Conservation (phyloP, 179 eudicot genomes). For the Gypsophila paniculata region DNA sequence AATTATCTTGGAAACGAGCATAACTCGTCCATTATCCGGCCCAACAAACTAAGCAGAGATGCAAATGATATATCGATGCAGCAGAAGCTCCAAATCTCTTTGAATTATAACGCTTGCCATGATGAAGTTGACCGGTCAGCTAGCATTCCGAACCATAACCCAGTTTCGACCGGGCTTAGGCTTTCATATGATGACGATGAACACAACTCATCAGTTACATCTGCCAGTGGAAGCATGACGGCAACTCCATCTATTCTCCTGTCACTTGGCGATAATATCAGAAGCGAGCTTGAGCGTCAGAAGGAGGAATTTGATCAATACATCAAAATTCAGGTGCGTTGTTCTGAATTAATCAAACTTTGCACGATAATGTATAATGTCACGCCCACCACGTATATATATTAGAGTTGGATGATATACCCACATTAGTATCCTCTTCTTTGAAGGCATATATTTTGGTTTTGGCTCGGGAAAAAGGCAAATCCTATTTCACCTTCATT, state of each 20-base stretch:
- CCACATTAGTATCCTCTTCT: no score
- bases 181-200: slow-evolving; percentile 91
- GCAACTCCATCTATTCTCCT: slow-evolving; percentile 52
- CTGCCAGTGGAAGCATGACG: slow-evolving; percentile 76
- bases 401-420: no score
- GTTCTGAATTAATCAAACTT: not conserved
- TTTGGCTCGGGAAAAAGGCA: no score
- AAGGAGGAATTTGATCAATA: slow-evolving; percentile 76
- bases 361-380: not conserved
- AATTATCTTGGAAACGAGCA: slow-evolving; percentile 70
- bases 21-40: slow-evolving; percentile 38
- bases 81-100: slow-evolving; percentile 68
- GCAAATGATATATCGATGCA: slow-evolving; percentile 56
- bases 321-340: slow-evolving; percentile 70
- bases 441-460: no score
- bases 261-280: slow-evolving; percentile 62
- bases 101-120: slow-evolving; percentile 48
- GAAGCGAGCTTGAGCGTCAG: slow-evolving; percentile 70
- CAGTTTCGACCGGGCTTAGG: slow-evolving; percentile 82
- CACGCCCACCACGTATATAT: not conserved
- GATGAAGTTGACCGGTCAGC: slow-evolving; percentile 58
- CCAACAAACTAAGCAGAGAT: slow-evolving; percentile 58
- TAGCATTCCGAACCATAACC: slow-evolving; percentile 60
- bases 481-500: no score
- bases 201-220: slow-evolving; percentile 85